Base-by-base conservation (phyloP, 176 grass and related monocot genomes). In the Saccharum officinarum region DNA sequence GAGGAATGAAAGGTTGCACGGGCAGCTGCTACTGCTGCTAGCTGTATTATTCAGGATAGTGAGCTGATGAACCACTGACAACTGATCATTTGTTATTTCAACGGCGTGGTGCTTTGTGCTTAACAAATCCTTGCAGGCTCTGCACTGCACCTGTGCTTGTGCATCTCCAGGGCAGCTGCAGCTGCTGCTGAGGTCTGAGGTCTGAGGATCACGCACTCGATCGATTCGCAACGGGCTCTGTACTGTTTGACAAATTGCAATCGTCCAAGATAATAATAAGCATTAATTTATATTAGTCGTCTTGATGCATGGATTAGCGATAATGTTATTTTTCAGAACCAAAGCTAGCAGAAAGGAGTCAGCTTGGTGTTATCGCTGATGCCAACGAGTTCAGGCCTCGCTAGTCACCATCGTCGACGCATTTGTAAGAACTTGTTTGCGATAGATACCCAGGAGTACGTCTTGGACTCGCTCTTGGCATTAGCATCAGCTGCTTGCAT, bases 1-100 rank as follows among this genome's bases (percentile, higher is more conserved):
- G 50, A 67, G 71, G 28, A 28, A 71, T 42, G 61, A 83, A 79
- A 60, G 59, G 80, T 73, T 87, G 71, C 68, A 90, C 80, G 80
- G 49, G 73, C 73, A 76, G 47, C 26, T 39, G 76, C 45, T 78
- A 46, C 41, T 44, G 70, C 25, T 49, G 41, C 25, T 74, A 76
- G 16, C 23, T 67, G 77, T 25, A 20, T 15, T 26, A 26, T 63
- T 71, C 37, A 69, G 39, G 38, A 73, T 18, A 25, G 8, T 66
- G 41, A 50, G 3, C 71, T 77, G 18, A 80, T 54, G 30, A 46
- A 20, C 72, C 76, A 15, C 72, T 82, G 26, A 76, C 40, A 82
- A 28, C 37, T 52, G 30, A 61, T 3, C 49, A 30, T 64, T 73
- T 80, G 41, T 61, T 33, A 17, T 61, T 33, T 70, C 17, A 6